Conservation (phyloP, 2,329 filamentous ascomycete species). For the Sporothrix curviconia region DNA sequence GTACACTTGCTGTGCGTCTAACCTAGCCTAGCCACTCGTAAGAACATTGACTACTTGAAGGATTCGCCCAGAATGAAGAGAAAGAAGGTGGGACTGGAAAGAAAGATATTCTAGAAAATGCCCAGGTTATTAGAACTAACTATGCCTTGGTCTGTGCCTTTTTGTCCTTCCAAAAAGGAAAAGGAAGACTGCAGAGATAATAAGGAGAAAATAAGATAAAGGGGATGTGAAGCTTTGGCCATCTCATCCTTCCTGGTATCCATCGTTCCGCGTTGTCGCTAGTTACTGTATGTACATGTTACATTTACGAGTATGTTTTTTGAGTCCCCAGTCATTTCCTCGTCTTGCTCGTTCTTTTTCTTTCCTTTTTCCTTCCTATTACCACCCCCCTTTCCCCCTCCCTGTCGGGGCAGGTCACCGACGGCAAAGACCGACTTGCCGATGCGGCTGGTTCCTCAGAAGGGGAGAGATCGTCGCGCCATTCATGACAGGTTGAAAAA, state of each 20-base stretch:
- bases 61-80: no score
- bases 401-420: conserved; percentile 1
- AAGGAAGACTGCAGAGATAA: background rate
- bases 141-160: no score
- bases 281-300: background rate
- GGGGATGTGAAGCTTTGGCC: background rate
- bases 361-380: background rate
- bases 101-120: no score
- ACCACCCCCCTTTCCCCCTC: background rate
- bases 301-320: background rate
- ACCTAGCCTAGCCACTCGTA: no score
- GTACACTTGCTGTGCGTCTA: no score
- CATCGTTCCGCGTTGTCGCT: background rate
- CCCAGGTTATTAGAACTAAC: no score
- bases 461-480: conserved; percentile 6
- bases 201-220: background rate
- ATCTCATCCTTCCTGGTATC: background rate
- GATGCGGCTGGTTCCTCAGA: conserved; percentile 13
- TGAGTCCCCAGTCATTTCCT: background rate
- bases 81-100: no score
- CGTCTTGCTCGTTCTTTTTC: background rate
- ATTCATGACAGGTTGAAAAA: background rate
- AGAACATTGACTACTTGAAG: no score
- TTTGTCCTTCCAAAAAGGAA: no score
- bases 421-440: conserved; percentile 10